These are phyloP conservation scores for Kurtzmaniella fragi DNA, from an alignment of 805 yeast genomes.

Conservation along the genomic window DNA sequence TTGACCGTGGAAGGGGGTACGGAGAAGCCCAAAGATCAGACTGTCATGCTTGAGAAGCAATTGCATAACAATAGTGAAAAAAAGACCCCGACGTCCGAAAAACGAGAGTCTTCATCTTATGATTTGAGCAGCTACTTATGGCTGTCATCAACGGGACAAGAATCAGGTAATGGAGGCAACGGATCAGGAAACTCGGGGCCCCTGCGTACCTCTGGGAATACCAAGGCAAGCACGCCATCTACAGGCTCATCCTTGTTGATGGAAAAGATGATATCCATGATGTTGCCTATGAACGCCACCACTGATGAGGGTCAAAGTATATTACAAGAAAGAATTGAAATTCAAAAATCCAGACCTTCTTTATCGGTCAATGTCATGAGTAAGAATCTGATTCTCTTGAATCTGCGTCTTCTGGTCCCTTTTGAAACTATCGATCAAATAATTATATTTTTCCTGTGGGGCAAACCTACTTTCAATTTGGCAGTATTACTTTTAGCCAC, in stretches of 20 bases:
- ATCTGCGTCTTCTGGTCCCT: conserved; percentile 57
- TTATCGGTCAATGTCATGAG: conserved; percentile 68
- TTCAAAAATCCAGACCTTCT: conserved; percentile 62
- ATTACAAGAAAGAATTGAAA: conserved; percentile 50
- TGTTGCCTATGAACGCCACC: conserved; percentile 54
- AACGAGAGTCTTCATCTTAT: conserved; percentile 1
- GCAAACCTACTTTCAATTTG: conserved; percentile 55
- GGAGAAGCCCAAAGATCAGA: conserved; percentile 3
- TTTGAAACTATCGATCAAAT: conserved; percentile 58
- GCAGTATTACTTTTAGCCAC: conserved; percentile 49
- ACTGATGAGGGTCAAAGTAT: conserved; percentile 38
- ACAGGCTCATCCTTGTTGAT: conserved; percentile 40
- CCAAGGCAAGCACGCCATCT: not conserved
- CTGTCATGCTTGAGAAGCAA: conserved; percentile 1
- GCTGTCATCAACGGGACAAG: not conserved
- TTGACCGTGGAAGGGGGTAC: conserved; percentile 19
- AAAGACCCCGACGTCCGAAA: not conserved
- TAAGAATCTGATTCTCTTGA: conserved; percentile 56
- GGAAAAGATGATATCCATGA: conserved; percentile 67
- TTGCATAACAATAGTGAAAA: not conserved
- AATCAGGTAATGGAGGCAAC: not conserved
- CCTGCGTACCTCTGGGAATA: not conserved
- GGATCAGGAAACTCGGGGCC: conserved; percentile 2
- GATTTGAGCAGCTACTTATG: not conserved
- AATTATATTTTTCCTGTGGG: conserved; percentile 58